Evolutionary conservation across 306 rosid genomes (phyloP).

Genomic region (Trichosanthes cucumerina): DNA sequence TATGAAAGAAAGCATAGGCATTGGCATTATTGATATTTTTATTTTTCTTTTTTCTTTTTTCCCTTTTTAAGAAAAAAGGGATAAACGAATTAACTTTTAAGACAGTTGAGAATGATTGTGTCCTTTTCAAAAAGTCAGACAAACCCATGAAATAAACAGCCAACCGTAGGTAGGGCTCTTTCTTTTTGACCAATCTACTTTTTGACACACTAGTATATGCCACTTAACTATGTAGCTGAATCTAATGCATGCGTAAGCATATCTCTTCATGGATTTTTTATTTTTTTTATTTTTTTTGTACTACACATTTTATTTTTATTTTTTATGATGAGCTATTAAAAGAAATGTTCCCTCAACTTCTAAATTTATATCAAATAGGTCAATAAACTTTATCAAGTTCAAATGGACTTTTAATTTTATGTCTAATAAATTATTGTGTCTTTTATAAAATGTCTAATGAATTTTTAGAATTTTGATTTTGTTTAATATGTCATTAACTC

Average conservation of each 20-base stretch:
- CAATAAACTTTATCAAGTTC: no score
- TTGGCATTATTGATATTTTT: neutral
- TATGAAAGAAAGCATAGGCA: neutral
- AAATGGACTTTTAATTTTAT: no score
- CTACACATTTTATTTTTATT: no score
- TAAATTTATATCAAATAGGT: no score
- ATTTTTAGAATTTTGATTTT: no score
- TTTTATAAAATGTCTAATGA: no score
- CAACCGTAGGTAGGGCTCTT: neutral
- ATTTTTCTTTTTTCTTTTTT: neutral
- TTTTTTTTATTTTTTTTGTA: no score
- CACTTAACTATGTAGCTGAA: neutral
- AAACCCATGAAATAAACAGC: neutral
- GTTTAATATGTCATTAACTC: no score
- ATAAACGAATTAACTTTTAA: conserved; percentile 7
- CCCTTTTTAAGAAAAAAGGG: neutral
- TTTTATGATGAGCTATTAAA: no score
- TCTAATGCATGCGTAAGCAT: neutral
- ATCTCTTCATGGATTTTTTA: neutral
- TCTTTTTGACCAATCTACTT: conserved; percentile 4
- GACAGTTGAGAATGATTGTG: conserved; percentile 10
- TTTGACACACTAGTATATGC: neutral
- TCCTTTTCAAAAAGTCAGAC: neutral
- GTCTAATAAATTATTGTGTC: no score
- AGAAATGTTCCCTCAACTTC: no score